Base-by-base conservation (phyloP, 148 eudicot species). In the Cornus suecica region DNA sequence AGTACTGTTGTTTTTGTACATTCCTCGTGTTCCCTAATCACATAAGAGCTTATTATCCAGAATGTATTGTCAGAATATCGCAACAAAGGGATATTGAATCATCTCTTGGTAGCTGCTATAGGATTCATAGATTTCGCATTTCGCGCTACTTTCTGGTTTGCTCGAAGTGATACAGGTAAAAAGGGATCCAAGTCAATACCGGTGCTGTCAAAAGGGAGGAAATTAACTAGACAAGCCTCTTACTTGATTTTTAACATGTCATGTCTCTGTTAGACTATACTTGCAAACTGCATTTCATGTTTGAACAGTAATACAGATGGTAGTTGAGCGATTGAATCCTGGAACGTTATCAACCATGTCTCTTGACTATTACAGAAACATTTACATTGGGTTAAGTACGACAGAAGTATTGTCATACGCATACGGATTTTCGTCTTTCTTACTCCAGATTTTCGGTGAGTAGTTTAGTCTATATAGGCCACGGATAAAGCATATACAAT, bases 131-230 rank as follows among this genome's bases (percentile, higher is more conserved):
- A 91, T 61, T 72, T 91, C 37, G 27, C 58, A 91, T 61, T 72
- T 91, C 37, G 27, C 58, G 73, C 4, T 86, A 85, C 37, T 91
- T 89, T 66, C n/a, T 91, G 24, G 71, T 82, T 22, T 83, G 86
- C 67, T 89, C 97, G 1, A 86, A 79, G 72, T 88, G 97, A 93
- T 89, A 89, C 69, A 89, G 81, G n/a, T n/a, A 89, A 75, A 88
- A 87, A 75, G 90, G 79, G 20, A 63, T 48, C 60, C 60, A 27
- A 58, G 83, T 51, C 26, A 76, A 58, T 29, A 32, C 28, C 28
- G 25, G 2, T 42, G 27, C 62, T 26, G 41, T 42, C 8, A 82
- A 80, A 61, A 66, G 4, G 37, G 23, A 69, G 79, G 81, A 70
- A 42, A 31, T 25, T 68, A 79, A 34, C 69, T 67, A 32, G 71